Conservation (phyloP, 2,329 filamentous ascomycete genomes). For the Myotisia sp. region DNA sequence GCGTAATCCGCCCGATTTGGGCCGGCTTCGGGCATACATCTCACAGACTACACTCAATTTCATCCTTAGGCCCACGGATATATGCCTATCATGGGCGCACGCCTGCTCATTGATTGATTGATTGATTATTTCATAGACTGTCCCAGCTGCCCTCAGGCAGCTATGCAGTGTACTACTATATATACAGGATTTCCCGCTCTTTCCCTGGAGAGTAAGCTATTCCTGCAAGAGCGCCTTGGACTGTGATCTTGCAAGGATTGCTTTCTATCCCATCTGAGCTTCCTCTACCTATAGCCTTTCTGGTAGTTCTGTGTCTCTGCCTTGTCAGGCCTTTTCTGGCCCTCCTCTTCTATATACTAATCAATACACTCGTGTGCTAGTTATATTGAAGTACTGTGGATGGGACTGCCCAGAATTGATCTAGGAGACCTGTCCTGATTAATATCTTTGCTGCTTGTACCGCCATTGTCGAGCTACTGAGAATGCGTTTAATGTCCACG, state of each 20-base stretch:
- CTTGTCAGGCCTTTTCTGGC: conserved; percentile 10
- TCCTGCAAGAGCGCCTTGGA: neutral
- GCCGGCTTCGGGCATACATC: no score
- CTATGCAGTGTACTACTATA: conserved; percentile 12
- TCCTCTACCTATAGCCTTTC: conserved; percentile 11
- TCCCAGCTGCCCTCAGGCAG: conserved; percentile 7
- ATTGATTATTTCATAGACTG: conserved; percentile 3
- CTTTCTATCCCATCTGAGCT: conserved; percentile 4
- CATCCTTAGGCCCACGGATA: no score
- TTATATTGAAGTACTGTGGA: conserved; percentile 13
- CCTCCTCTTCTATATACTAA: conserved; percentile 19
- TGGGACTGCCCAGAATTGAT: conserved; percentile 16
- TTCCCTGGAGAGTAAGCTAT: conserved; percentile 5
- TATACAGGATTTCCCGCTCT: conserved; percentile 6
- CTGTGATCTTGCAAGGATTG: conserved; percentile 1
- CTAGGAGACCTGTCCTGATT: conserved; percentile 17
- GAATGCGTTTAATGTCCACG: conserved; percentile 19
- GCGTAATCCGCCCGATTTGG: no score
- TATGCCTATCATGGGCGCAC: no score
- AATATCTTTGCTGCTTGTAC: conserved; percentile 19
- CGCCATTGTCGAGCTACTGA: conserved; percentile 18
- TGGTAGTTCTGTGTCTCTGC: conserved; percentile 18
- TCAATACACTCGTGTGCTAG: conserved; percentile 7
- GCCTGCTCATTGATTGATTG: conserved; percentile 1
- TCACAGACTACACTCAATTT: no score